Evolutionary conservation across 108 stramenopile species (phyloP), one percentile per base, ranked within the genome.

Genomic region (Skeletonema costatum): DNA sequence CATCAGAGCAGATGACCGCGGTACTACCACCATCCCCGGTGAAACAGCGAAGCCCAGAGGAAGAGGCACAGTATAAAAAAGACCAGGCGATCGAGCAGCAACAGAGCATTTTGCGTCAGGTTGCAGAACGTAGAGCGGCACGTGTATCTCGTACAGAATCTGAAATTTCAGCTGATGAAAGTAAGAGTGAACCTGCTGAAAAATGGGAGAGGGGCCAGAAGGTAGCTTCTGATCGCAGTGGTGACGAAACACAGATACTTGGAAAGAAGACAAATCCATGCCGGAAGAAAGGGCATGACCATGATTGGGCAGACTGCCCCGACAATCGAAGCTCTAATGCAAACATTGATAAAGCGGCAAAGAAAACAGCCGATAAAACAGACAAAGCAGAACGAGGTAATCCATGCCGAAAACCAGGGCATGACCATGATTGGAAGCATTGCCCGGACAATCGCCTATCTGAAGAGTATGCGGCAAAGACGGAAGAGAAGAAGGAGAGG

Each of bases 61-160:
- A 76, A 48, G 46, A 32, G 25, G 68, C 44, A 13, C 68, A 68
- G 25, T 44, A 51, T 68, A 68, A 33, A 7, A 68, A 68, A 56
- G 68, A 68, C 10, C 68, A 42, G 48, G 75, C 75, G 13, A 66
- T 66, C 1, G 75, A 76, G 35, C 75, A 76, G 42, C 75, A 76
- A 41, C 75, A 76, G 29, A 76, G 68, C 11, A 39, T 76, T 32
- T 50, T 76, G 60, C 66, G 65, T 30, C 75, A 76, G 31, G 75
- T 76, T 17, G 75, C 75, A 6, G 75, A 76, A 35, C 75, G 75
- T 35, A 76, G 75, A 58, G 75, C 67, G 21, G 74, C 74, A 25
- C 64, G 64, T 17, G 39, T 59, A 32, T 42, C 41, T 50, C 50
- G 46, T 1, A 68, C 50, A 12, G 50, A 50, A 68, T 44, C 46